Percentiles rank a stretch among this genome's conserved stretches.
These are phyloP conservation scores for Rhodotorula mucilaginosa DNA, from an alignment of 1,284 basidiomycete genomes.

Conservation along the genomic window DNA sequence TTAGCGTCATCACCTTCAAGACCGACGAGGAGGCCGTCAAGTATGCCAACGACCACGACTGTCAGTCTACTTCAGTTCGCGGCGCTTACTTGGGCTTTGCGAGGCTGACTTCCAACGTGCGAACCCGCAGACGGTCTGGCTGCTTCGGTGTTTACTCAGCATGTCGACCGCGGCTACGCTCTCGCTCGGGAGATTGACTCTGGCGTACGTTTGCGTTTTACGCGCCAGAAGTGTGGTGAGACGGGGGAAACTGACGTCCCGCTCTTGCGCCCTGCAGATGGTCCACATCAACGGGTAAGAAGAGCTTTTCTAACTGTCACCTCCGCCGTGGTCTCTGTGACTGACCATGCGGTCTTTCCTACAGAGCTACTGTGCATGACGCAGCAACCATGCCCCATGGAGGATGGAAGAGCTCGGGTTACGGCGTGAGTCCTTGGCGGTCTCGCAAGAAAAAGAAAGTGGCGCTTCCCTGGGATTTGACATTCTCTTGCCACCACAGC, in stretches of 20 bases:
- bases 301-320: background rate
- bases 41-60: slow-evolving; percentile 45
- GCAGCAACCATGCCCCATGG: slow-evolving; percentile 36
- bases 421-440: slow-evolving; percentile 16
- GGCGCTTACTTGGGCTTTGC: too few relatives aligned
- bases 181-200: slow-evolving; percentile 41
- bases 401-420: slow-evolving; percentile 39
- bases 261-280: slow-evolving; percentile 8
- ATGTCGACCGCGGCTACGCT: slow-evolving; percentile 11
- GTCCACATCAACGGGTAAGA: slow-evolving; percentile 45
- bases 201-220: slow-evolving; percentile 7
- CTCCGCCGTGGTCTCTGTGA: background rate
- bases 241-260: background rate
- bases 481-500: background rate
- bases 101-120: background rate
- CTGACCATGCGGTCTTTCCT: background rate
- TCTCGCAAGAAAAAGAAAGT: background rate
- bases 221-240: too few relatives aligned
- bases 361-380: slow-evolving; percentile 28
- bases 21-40: slow-evolving; percentile 42
- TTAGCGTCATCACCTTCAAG: slow-evolving; percentile 43
- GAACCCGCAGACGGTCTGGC: slow-evolving; percentile 41
- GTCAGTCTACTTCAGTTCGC: background rate
- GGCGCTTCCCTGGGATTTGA: background rate
- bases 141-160: slow-evolving; percentile 42